Conservation (phyloP, 768 basidiomycete species). For the Clavulina sp. region DNA sequence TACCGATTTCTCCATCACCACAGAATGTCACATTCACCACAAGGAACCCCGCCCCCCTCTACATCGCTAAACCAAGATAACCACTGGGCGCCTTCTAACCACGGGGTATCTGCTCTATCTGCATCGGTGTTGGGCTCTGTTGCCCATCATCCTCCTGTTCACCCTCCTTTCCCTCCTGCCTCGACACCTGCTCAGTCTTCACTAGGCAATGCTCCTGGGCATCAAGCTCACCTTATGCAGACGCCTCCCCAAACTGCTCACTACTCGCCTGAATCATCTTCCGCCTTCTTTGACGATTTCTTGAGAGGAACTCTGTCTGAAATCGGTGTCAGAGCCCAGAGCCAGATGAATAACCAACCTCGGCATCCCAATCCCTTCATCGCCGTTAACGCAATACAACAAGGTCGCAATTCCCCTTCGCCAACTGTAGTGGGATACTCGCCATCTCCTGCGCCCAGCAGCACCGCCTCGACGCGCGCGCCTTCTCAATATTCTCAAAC, state of each 20-base stretch:
- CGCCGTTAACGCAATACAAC: not conserved
- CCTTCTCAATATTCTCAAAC: not conserved
- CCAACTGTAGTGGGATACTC: slow-evolving; percentile 13
- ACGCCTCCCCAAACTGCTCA: not conserved
- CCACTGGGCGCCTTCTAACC: not conserved
- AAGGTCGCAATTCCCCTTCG: slow-evolving; percentile 20
- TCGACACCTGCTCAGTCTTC: not conserved
- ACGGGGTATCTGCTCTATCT: not conserved
- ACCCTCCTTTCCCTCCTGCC: not conserved
- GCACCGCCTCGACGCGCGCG: not conserved
- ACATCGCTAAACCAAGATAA: not conserved
- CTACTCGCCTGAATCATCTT: not conserved
- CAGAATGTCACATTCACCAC: not conserved
- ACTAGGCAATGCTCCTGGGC: not conserved
- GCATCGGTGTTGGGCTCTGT: not conserved
- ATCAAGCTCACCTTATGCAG: not conserved
- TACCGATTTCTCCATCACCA: not conserved
- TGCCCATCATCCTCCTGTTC: not conserved
- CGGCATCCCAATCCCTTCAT: not conserved
- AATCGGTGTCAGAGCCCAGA: not conserved
- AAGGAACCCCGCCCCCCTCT: not conserved
- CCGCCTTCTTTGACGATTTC: not conserved
- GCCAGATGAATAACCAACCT: too few relatives aligned
- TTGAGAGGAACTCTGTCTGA: not conserved
- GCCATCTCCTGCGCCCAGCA: not conserved